Base-by-base conservation (phyloP, 192 early-diverging fungal species). In the Spizellomyces punctatus region DNA sequence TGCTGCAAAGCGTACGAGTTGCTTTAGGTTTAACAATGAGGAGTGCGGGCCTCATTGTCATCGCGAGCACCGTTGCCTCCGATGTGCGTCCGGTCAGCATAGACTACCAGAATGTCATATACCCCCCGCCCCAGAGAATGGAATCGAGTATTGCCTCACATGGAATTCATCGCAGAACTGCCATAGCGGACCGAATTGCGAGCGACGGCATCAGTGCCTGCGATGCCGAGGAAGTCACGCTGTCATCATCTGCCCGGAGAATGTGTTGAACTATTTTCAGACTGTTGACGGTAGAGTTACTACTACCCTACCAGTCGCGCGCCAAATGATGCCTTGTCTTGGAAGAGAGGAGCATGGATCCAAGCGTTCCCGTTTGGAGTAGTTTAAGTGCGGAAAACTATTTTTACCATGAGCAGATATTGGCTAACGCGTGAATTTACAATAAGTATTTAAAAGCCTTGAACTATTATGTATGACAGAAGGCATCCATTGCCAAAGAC, bases 51-150 rank as follows among this genome's bases (percentile, higher is more conserved):
- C 12, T 14, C 21, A 10, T 10, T 67, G 66, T 52, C 46, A 56
- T 36, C 66, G 66, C 46, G 66, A 67, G 27, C 66, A 67, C 48
- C 66, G 66, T 16, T 67, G 66, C 41, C 66, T 67, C 50, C 66
- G 66, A 12, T 67, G 66, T 47, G 66, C 48, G 17, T 14, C 66
- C 48, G 52, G 49, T 22, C 9, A 14, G 49, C 66, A 67, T 42
- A 1, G 48, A n/a, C 55, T 46, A 52, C 66, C 36, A 21, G 46
- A 54, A 8, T 67, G 66, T 42, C 16, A 14, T 10, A 36, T 67
- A 10, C 48, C 66, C 16, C 48, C 66, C 49, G 14, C 50, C 10
- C 19, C 46, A 10, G 48, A 48, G 2, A 16, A 17, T 52, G 66
- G 66, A 12, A 8, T 54, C 19, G 66, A 67, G 66, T 54, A 67